Evolutionary conservation across 73 alveolate species (phyloP), one percentile per base, ranked within the genome.

Genomic region (Effrenium voratum): DNA sequence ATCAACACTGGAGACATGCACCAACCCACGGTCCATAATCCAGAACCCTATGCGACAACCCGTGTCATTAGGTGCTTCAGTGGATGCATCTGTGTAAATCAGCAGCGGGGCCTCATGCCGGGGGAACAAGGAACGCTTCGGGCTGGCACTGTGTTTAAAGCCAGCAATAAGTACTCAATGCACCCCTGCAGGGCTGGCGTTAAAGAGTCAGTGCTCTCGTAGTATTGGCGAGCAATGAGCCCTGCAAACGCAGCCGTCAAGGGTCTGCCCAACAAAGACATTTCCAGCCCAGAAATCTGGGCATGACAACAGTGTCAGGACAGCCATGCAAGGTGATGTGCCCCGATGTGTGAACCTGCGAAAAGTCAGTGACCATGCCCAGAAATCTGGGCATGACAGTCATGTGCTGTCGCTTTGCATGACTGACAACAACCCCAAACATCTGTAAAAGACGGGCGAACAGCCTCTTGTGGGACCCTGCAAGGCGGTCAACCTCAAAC

Each of bases 161-260:
- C 79, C 41, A 84, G 93, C 41, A 12, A 40, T 55, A 84, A 55
- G 49, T 36, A 32, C 41, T 50, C 50, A 6, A 83, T 40, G 57
- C 49, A 36, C 8, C 6, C 45, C 13, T 1, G 45, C 50, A 84
- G 41, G 43, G 19, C 43, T 0, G 93, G 80, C 0, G 72, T 80
- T n/a, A 47, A 47, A 15, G 80, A 1, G 8, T 16, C 28, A 24
- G 36, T 6, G 60, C 4, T 41, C 32, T 84, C 93, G 10, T 3
- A 84, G 13, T 52, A 84, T 41, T 84, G 93, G 2, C 93, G 92
- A 5, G 93, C 93, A 19, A 84, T 57, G 49, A 84, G 59, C 50
- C 49, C 77, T 0, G 93, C 49, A 28, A 84, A n/a, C 6, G 93
- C 93, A 3, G 49, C 93, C 2, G 57, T 26, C 3, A 50, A 24